A percentile compares a stretch with the other conserved stretches of the same genome.
These are phyloP conservation scores for Coffea eugenioides DNA, from an alignment of 257 asterid genomes.

Conservation along the genomic window DNA sequence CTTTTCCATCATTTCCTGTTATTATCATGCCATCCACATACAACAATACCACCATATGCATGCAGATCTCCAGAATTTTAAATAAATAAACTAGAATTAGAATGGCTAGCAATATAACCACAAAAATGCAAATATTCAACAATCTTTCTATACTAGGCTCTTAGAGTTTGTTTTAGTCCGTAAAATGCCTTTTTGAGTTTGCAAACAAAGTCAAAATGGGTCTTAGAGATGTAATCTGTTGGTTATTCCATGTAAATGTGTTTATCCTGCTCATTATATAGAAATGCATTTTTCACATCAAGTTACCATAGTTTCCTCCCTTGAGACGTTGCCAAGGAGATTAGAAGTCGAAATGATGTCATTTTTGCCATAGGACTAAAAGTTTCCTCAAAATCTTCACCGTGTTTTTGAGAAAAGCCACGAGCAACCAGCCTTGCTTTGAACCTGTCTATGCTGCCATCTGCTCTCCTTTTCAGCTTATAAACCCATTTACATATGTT, in stretches of 20 bases:
- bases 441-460: too few species aligned
- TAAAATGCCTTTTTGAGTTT: neutral
- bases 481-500: too few species aligned
- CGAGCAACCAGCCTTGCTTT: too few species aligned
- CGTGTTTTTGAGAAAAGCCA: too few species aligned
- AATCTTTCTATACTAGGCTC: conserved; percentile 4
- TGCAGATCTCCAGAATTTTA: neutral
- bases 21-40: too few species aligned
- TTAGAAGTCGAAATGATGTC: too few species aligned
- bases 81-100: neutral
- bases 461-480: too few species aligned
- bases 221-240: neutral
- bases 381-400: too few species aligned
- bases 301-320: neutral
- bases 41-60: neutral
- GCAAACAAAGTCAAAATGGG: neutral
- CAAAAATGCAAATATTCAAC: neutral
- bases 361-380: too few species aligned
- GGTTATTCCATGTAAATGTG: conserved; percentile 2
- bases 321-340: too few species aligned
- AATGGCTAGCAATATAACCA: neutral
- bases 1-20: too few species aligned
- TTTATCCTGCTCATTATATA: neutral
- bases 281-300: conserved; percentile 11
- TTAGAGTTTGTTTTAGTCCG: neutral